Evolutionary conservation across 306 rosid species (phyloP).

Genomic region (Castanea crenata): DNA sequence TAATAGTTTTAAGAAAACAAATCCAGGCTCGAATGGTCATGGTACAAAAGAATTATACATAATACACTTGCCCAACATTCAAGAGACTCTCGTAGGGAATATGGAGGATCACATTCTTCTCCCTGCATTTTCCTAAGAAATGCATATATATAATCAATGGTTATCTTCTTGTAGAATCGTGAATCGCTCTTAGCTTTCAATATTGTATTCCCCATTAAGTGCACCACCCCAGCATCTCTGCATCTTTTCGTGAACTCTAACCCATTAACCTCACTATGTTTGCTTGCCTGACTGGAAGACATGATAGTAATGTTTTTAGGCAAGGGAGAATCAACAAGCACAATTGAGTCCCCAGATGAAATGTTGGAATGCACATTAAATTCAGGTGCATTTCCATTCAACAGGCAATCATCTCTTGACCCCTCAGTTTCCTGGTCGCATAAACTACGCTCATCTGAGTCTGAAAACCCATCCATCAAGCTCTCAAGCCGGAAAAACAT

Average conservation of each 20-base stretch:
- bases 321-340: conserved; percentile 45
- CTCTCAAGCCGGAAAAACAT: conserved; percentile 67
- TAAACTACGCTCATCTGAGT: conserved; percentile 43
- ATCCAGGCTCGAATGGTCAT: too few species aligned
- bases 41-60: conserved; percentile 42
- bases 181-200: conserved; percentile 77
- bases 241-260: conserved; percentile 68
- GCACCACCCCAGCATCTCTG: conserved; percentile 94
- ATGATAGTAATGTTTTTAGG: conserved; percentile 32
- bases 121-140: conserved; percentile 96
- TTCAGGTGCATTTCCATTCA: conserved; percentile 37
- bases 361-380: conserved; percentile 40
- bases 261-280: conserved; percentile 62
- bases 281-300: conserved; percentile 47
- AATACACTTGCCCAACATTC: conserved; percentile 88
- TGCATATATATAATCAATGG: conserved; percentile 81
- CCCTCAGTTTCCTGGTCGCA: too few species aligned
- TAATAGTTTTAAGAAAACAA: too few species aligned
- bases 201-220: conserved; percentile 84
- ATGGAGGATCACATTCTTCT: conserved; percentile 86
- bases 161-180: conserved; percentile 65
- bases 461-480: conserved; percentile 91
- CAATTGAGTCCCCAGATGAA: conserved; percentile 64
- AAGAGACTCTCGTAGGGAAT: conserved; percentile 94
- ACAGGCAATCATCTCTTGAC: background rate